Evolutionary conservation across 345 rosid genomes (phyloP).

Genomic region (Eucalyptus erythrocorys): DNA sequence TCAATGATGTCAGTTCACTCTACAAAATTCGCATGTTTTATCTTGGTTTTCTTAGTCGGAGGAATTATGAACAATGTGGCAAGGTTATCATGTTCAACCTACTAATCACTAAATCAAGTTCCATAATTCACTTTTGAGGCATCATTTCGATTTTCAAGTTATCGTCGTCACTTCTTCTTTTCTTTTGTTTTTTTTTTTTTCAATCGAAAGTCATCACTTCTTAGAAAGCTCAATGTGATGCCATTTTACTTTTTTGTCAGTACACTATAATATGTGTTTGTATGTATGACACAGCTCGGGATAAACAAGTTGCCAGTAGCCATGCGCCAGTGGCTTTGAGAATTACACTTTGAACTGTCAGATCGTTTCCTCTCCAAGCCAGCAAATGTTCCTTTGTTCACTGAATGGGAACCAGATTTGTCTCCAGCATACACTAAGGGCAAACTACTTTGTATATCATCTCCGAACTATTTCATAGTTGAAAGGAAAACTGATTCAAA

Average conservation of each 20-base stretch:
- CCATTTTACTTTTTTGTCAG: not conserved
- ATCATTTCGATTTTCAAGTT: not conserved
- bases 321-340: not conserved
- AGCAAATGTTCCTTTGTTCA: not conserved
- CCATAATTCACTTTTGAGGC: not conserved
- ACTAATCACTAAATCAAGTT: not conserved
- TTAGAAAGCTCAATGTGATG: not conserved
- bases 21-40: not conserved
- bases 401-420: not conserved
- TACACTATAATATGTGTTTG: not conserved
- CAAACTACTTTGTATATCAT: not conserved
- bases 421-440: not conserved
- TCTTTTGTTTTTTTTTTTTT: fast-evolving
- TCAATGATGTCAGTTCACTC: not conserved
- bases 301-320: not conserved
- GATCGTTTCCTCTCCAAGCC: not conserved
- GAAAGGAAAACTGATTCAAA: not conserved
- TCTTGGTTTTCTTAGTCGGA: not conserved
- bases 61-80: not conserved
- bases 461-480: not conserved
- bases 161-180: not conserved
- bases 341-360: not conserved
- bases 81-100: not conserved
- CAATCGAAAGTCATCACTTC: not conserved
- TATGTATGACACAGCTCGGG: not conserved